These are phyloP conservation scores for Podospora pseudoanserina DNA, from an alignment of 495 filamentous ascomycete species.

Conservation along the genomic window DNA sequence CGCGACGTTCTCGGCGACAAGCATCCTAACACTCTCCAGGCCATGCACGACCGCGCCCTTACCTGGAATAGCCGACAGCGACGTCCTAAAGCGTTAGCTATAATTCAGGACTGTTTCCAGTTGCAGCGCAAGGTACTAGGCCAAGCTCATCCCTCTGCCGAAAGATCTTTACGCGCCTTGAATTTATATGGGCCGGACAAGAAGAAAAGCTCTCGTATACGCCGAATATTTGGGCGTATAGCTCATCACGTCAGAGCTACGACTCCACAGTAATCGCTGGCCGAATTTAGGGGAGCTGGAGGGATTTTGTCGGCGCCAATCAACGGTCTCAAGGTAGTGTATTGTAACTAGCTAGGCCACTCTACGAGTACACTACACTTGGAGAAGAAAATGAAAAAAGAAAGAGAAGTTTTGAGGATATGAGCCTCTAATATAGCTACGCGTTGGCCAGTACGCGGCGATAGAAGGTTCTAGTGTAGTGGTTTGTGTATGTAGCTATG, in stretches of 20 bases:
- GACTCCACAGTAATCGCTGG: background rate
- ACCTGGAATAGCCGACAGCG: slow-evolving; percentile 21
- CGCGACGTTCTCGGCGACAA: slow-evolving; percentile 15
- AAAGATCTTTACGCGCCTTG: background rate
- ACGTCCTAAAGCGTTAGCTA: background rate
- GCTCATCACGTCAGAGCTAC: background rate
- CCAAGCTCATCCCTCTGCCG: background rate
- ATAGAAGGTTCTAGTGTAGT: too few relatives aligned
- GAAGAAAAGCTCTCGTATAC: background rate
- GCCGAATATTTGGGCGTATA: background rate
- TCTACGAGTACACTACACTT: too few relatives aligned
- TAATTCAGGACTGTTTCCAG: background rate
- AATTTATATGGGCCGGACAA: background rate
- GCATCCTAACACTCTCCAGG: slow-evolving; percentile 30
- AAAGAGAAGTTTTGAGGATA: too few relatives aligned
- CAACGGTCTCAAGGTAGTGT: too few relatives aligned
- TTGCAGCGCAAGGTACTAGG: background rate
- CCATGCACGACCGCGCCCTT: slow-evolving; percentile 25
- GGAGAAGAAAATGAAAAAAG: too few relatives aligned
- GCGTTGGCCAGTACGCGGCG: too few relatives aligned
- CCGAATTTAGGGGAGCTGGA: too few relatives aligned
- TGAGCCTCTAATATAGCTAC: too few relatives aligned
- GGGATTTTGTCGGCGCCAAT: too few relatives aligned
- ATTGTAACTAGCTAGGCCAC: too few relatives aligned
- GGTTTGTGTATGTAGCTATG: too few relatives aligned